Evolutionary conservation across 305 asterid species (phyloP).

Genomic region (Fraxinus dipetala): DNA sequence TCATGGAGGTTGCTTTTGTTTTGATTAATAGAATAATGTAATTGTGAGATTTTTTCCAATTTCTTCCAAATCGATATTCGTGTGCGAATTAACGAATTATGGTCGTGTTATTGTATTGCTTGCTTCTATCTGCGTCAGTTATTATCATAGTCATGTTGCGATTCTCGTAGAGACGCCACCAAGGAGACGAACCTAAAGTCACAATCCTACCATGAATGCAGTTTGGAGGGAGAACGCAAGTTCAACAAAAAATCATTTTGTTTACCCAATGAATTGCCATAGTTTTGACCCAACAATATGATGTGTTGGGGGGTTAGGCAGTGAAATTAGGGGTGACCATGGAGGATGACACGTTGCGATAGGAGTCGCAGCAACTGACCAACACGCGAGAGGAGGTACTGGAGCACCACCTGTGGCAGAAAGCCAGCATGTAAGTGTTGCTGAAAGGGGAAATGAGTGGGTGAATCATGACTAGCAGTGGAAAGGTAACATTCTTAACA

Average conservation of each 20-base stretch:
- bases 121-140: neutral
- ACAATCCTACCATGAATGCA: neutral
- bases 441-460: neutral
- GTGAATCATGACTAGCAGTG: neutral
- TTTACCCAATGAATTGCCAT: neutral
- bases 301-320: neutral
- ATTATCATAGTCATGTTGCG: neutral
- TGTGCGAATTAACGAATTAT: neutral
- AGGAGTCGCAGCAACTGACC: neutral
- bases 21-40: neutral
- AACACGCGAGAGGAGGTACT: neutral
- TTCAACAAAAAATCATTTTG: neutral
- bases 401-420: neutral
- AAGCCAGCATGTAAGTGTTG: neutral
- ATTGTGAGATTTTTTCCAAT: neutral
- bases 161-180: neutral
- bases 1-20: neutral
- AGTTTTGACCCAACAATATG: neutral
- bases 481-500: neutral
- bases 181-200: neutral
- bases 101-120: neutral
- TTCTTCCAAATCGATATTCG: neutral
- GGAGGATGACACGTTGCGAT: neutral
- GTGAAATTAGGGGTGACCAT: neutral
- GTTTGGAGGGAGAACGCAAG: neutral